Evolutionary conservation across 495 filamentous ascomycete genomes (phyloP).

Genomic region (Lichenothelia convexa): DNA sequence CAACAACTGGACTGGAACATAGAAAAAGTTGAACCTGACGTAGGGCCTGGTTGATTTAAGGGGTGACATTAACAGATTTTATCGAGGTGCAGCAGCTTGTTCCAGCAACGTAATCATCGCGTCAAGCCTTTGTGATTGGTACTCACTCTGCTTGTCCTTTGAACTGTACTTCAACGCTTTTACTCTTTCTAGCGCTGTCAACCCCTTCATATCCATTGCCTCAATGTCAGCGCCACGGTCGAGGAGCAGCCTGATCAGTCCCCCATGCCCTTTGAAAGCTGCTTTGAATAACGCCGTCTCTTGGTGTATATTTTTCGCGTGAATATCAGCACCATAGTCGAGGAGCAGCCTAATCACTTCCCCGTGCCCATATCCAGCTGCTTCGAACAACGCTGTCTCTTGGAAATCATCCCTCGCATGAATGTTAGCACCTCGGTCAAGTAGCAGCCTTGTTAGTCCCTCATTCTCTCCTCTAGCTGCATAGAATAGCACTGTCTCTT

Average conservation of each 20-base stretch:
- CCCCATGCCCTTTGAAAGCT: neutral
- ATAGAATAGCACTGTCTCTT: neutral
- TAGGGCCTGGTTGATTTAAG: too few relatives aligned
- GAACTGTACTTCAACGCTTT: too few relatives aligned
- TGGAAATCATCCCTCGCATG: neutral
- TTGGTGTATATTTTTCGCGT: neutral
- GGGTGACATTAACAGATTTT: too few relatives aligned
- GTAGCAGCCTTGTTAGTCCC: neutral
- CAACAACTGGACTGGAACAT: too few relatives aligned
- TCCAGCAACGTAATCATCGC: too few relatives aligned
- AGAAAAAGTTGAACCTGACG: too few relatives aligned
- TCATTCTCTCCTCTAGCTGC: neutral
- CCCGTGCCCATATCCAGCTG: neutral
- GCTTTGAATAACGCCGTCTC: neutral
- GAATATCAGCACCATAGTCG: neutral
- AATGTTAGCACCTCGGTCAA: neutral
- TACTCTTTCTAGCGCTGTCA: too few relatives aligned
- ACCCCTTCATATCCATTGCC: too few relatives aligned
- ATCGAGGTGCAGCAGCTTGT: too few relatives aligned
- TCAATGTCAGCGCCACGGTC: neutral
- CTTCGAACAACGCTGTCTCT: neutral
- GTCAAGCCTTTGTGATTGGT: too few relatives aligned
- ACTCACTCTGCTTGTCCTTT: too few relatives aligned
- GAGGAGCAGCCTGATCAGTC: neutral
- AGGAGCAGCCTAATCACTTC: neutral